Base-by-base conservation (phyloP, 2,329 filamentous ascomycete genomes). In the Tolypocladium guangdongense region DNA sequence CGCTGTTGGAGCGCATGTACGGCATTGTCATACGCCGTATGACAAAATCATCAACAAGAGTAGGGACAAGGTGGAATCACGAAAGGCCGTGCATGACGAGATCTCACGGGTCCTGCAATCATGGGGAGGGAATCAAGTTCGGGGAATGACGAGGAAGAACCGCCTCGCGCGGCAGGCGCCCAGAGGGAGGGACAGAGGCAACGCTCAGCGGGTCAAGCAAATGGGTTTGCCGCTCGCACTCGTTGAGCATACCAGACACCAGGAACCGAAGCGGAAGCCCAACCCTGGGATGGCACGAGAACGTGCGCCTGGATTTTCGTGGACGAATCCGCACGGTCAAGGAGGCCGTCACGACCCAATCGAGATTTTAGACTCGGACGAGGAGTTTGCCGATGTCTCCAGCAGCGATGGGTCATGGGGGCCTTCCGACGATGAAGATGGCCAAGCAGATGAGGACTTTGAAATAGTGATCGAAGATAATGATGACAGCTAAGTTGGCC, bases 1-100 rank as follows among this genome's bases (percentile, higher is more conserved):
- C 27, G 78, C 74, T 2, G 74, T 79, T 14, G 62, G 69, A 24
- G 77, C 78, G 3, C 73, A 79, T 56, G 68, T 76, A 5, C 67
- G 78, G 7, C 77, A 80, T 58, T 57, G 53, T 3, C 69, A 76
- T 46, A 80, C 77, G 0, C 58, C 65, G 1, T 81, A 81, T 54
- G 74, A 80, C 16, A 45, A 51, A 37, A 56, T 75, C 43, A 32
- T 57, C 68, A 50, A 39, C 18, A 32, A 27, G 27, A 35, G 45
- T 11, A 37, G 24, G 11, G 39, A 52, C 43, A 51, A 52, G 11
- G 46, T 50, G 18, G 49, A 48, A 30, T 56, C 58, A 10, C 55
- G 59, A 27, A 52, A 49, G 20, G 46, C 48, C 6, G 54, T 59
- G 16, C 45, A 50, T 7, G 32, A 20, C 7, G 27, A 54, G 43